Evolutionary conservation across 495 filamentous ascomycete genomes (phyloP).

Genomic region (Halenospora varia): DNA sequence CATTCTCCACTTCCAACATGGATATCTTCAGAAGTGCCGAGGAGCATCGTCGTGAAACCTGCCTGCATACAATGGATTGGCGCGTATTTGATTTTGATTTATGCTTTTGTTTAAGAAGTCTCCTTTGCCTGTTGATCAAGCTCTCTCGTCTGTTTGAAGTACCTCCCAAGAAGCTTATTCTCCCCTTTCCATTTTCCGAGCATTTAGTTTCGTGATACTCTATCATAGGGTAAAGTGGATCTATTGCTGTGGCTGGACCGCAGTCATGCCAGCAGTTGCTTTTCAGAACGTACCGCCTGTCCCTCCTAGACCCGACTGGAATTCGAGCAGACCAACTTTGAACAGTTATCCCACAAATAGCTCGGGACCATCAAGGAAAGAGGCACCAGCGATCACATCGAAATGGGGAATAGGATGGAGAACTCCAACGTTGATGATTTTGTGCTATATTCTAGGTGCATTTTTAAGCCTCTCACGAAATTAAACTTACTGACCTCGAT

Average conservation of each 20-base stretch:
- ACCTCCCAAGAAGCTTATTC: not conserved
- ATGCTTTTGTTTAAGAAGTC: not conserved
- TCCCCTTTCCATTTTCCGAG: not conserved
- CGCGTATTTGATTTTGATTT: not conserved
- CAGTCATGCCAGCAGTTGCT: not conserved
- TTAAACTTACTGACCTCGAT: too few relatives aligned
- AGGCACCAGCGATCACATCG: conserved; percentile 13
- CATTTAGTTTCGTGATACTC: not conserved
- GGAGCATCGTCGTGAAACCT: not conserved
- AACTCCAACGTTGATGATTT: conserved; percentile 14
- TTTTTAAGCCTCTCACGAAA: too few relatives aligned
- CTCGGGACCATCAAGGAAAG: not conserved
- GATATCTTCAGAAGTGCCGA: not conserved
- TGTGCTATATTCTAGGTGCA: conserved; percentile 10
- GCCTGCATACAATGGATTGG: not conserved
- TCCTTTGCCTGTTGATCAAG: too few relatives aligned
- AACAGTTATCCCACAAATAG: not conserved
- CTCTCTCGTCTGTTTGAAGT: not conserved
- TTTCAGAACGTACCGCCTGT: not conserved
- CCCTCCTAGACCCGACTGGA: not conserved
- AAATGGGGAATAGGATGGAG: conserved; percentile 18
- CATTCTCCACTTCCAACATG: not conserved
- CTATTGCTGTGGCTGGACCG: not conserved
- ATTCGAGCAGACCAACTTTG: not conserved
- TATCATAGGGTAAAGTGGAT: not conserved